Conservation (phyloP, 2,329 filamentous ascomycete species). For the Monosporascus sp. region DNA sequence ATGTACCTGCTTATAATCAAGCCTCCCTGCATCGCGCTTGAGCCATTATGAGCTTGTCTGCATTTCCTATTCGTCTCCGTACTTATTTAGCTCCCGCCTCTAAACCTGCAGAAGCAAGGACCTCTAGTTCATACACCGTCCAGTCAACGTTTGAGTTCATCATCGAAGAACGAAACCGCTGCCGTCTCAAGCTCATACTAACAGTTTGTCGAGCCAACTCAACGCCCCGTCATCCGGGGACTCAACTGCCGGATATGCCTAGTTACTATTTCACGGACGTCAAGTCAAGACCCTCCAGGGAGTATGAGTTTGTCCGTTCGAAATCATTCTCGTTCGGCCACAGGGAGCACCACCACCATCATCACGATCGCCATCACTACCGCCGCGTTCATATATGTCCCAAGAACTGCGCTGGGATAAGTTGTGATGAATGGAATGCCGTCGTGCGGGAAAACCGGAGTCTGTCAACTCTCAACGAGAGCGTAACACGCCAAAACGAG, state of each 20-base stretch:
- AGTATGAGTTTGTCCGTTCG: constrained; percentile 15
- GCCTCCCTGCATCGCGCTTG: constrained; percentile 10
- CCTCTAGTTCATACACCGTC: constrained; percentile 5
- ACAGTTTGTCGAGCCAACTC: not conserved
- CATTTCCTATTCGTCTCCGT: constrained; percentile 16
- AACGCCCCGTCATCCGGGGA: not conserved
- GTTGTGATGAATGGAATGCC: constrained; percentile 18
- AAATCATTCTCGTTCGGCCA: constrained; percentile 19
- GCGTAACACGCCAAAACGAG: constrained; percentile 16
- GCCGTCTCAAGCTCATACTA: not conserved
- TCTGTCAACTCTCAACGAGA: constrained; percentile 6
- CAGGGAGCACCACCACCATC: constrained; percentile 10
- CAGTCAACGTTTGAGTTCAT: constrained; percentile 8
- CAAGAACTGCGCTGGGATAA: constrained; percentile 21
- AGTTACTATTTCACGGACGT: constrained; percentile 10
- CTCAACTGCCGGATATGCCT: not conserved
- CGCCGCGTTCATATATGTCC: constrained; percentile 13
- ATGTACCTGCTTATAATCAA: constrained; percentile 19
- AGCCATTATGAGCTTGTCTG: constrained; percentile 13
- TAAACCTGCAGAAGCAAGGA: constrained; percentile 10
- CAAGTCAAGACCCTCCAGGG: constrained; percentile 7
- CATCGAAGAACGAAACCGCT: constrained; percentile 4
- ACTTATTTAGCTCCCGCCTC: constrained; percentile 20
- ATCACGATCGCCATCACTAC: constrained; percentile 10
- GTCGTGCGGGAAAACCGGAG: constrained; percentile 15